Conservation (phyloP, 164 flowering plant species). For the Stephania cephalantha region DNA sequence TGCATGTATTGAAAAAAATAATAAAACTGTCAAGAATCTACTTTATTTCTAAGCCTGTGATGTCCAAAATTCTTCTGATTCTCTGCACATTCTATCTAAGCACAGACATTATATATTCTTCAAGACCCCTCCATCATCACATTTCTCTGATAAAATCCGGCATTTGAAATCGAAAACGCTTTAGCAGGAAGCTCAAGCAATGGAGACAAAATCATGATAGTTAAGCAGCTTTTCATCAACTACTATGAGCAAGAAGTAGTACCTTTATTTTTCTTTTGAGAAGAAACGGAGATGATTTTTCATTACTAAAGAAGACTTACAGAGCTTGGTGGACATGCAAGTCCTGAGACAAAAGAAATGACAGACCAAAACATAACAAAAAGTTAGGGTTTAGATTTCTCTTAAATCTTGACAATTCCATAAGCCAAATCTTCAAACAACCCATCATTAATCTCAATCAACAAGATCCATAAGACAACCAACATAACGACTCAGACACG, state of each 20-base stretch:
- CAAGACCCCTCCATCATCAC: too few relatives aligned
- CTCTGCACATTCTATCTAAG: not conserved
- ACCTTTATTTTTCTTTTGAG: too few relatives aligned
- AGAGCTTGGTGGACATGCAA: not conserved
- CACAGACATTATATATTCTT: too few relatives aligned
- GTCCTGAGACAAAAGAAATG: not conserved
- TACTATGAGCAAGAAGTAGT: not conserved
- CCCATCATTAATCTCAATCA: too few relatives aligned
- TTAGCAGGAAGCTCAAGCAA: not conserved
- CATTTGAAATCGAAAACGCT: not conserved
- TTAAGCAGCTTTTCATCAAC: not conserved
- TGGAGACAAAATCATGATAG: not conserved
- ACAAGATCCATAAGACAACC: too few relatives aligned
- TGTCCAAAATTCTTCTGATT: not conserved
- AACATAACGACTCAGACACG: too few relatives aligned
- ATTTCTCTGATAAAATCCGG: not conserved
- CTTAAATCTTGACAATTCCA: too few relatives aligned
- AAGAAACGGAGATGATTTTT: not conserved
- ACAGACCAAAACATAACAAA: too few relatives aligned
- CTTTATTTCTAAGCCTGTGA: too few relatives aligned
- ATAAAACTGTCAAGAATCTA: not conserved
- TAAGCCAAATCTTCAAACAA: too few relatives aligned
- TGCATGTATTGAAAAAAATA: not conserved
- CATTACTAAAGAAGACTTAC: not conserved
- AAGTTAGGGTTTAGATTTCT: too few relatives aligned